Evolutionary conservation across 176 grass and related monocot genomes (phyloP).

Genomic region (Phoenix roebelenii): DNA sequence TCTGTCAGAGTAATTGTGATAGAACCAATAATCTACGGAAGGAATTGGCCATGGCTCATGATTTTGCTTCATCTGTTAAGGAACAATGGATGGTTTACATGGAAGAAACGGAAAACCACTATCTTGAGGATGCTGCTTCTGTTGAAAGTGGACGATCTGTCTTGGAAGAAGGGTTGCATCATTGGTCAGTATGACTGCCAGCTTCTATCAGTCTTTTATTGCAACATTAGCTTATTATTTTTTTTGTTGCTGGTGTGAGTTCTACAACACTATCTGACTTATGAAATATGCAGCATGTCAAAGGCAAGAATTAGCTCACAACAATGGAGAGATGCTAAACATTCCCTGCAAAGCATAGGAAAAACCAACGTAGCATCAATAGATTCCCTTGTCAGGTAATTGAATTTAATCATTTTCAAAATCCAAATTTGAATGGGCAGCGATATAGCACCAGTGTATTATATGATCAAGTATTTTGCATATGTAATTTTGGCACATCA

Average conservation of each 20-base stretch:
- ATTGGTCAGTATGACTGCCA: slow-evolving; percentile 27
- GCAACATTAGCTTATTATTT: not conserved
- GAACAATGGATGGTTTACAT: slow-evolving; percentile 57
- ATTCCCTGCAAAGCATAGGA: slow-evolving; percentile 33
- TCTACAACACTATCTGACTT: no score
- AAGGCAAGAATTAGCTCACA: slow-evolving; percentile 34
- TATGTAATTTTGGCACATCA: not conserved
- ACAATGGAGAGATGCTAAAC: slow-evolving; percentile 53
- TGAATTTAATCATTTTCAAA: not conserved
- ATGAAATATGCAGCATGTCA: slow-evolving; percentile 35
- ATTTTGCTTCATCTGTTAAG: slow-evolving; percentile 49
- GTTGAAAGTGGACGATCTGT: slow-evolving; percentile 37
- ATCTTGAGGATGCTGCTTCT: slow-evolving; percentile 33
- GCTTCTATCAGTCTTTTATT: not conserved
- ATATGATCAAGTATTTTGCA: no score
- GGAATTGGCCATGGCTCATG: slow-evolving; percentile 41
- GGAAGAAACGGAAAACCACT: slow-evolving; percentile 44
- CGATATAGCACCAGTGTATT: no score
- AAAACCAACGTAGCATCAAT: slow-evolving; percentile 28
- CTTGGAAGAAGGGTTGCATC: slow-evolving; percentile 30
- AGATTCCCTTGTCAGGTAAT: slow-evolving; percentile 56
- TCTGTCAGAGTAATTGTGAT: slow-evolving; percentile 32
- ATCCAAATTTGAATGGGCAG: not conserved
- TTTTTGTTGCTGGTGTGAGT: not conserved
- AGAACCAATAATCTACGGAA: slow-evolving; percentile 34